These are phyloP conservation scores for Arachnopeziza araneosa DNA, from an alignment of 2,329 filamentous ascomycete species.

Conservation along the genomic window DNA sequence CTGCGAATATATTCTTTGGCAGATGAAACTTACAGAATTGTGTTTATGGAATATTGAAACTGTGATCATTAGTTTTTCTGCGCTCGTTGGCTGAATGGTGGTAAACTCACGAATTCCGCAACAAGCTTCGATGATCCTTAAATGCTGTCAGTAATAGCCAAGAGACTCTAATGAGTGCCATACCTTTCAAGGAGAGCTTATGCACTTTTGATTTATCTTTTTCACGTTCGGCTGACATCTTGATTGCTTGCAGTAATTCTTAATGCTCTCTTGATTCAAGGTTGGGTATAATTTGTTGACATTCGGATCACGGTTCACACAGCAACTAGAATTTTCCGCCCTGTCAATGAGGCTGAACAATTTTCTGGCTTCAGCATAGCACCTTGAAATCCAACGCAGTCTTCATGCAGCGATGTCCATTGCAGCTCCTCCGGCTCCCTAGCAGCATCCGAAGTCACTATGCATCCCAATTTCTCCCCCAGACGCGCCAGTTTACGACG, in stretches of 20 bases:
- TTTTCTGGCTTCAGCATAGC: background rate
- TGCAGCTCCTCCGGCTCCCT: constrained; percentile 29
- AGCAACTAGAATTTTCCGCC: background rate
- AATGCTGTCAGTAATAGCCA: constrained; percentile 27
- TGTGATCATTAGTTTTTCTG: constrained; percentile 31
- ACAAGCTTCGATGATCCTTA: constrained; percentile 75
- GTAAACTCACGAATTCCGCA: constrained; percentile 80
- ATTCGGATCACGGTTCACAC: background rate
- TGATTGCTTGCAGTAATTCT: constrained; percentile 1
- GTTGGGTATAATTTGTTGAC: background rate
- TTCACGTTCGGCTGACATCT: constrained; percentile 30
- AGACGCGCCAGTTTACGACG: constrained; percentile 23
- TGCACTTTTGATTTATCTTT: constrained; percentile 84
- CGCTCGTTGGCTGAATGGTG: background rate
- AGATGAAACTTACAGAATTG: constrained; percentile 64
- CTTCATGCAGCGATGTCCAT: constrained; percentile 33
- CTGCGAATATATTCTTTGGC: background rate
- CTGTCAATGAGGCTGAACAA: background rate
- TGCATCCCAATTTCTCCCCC: constrained; percentile 23
- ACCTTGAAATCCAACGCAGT: background rate
- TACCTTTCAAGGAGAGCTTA: constrained; percentile 83
- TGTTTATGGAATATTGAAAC: constrained; percentile 98
- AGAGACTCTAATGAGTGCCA: constrained; percentile 33
- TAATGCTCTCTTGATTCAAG: background rate
- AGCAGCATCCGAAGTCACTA: constrained; percentile 27